phyloP scores from a whole-genome alignment of 2,329 filamentous ascomycete genomes.

The Cladophialophora immunda region DNA sequence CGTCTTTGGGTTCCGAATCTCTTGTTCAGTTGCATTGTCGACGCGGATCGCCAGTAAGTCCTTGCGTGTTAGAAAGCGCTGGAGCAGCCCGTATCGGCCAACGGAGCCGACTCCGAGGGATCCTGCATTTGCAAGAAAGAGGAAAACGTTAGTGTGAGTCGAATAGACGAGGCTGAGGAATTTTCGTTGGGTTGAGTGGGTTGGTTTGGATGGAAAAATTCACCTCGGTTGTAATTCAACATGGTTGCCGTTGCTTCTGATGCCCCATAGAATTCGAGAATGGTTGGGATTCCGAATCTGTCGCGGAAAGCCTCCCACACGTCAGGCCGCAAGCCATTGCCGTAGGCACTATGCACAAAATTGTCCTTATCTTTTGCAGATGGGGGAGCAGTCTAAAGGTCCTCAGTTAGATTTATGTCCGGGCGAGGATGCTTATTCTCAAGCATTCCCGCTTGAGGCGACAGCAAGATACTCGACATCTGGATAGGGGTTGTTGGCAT shows the following conservation, averaged over 20 bases:
- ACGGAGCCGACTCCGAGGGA: background rate
- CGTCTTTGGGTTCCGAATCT: slow-evolving; percentile 65
- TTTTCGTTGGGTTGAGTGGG: background rate
- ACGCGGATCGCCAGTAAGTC: background rate
- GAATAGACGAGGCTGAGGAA: background rate
- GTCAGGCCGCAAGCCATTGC: slow-evolving; percentile 87
- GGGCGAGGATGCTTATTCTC: background rate
- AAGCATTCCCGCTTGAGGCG: background rate
- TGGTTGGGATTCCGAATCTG: slow-evolving; percentile 75
- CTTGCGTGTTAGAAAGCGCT: background rate
- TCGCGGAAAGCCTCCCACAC: slow-evolving; percentile 85
- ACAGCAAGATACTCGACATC: background rate
- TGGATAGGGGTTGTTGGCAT: background rate
- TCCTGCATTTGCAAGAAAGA: background rate
- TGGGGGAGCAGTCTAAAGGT: slow-evolving; percentile 58
- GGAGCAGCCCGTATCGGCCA: background rate
- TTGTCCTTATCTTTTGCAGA: slow-evolving; percentile 71
- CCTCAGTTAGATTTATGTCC: background rate
- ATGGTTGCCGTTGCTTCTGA: slow-evolving; percentile 64
- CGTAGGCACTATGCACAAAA: slow-evolving; percentile 75
- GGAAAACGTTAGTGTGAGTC: background rate
- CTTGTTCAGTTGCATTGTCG: slow-evolving; percentile 44
- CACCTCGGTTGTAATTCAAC: background rate
- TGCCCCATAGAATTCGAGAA: slow-evolving; percentile 82
- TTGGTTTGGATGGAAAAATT: slow-evolving; percentile 64